Evolutionary conservation across 805 yeast species (phyloP), one percentile per base, ranked within the genome.

Genomic region (Nakazawaea siamensis): DNA sequence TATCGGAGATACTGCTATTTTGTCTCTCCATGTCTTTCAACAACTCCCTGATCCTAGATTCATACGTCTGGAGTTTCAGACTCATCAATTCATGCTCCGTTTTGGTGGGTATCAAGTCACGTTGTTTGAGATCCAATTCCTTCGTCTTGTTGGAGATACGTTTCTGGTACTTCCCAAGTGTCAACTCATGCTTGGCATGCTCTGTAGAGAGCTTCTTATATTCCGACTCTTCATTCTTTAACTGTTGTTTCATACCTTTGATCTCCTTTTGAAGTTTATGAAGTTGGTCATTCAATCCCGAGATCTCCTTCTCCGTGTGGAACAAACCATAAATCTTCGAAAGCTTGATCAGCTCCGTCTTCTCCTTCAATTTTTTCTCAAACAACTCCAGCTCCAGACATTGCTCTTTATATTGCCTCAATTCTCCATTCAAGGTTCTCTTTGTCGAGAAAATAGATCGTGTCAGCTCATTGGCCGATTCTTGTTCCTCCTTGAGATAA

Each of bases 351-450:
- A 72, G 46, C 8, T 65, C 55, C 9, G 61, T 55, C 44, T 69
- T 72, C 43, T 74, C 75, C 2, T 53, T 54, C 5, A 75, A 49
- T 47, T 73, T 76, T 23, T 58, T 52, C 43, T 78, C 80, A 52
- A 75, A 86, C 38, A 68, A 60, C 39, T 76, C 82, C 31, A 81
- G 80, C 51, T 86, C 92, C 4, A 62, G 62, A 45, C 80, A 66
- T 51, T 86, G 94, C 40, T 75, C 85, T 44, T 74, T 76, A 47
- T 85, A 85, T 46, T 79, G 88, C 51, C 71, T 80, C 32, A 83
- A 66, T 51, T 85, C 97, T 24, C 77, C 71, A 44, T 73, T 80
- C 28, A 78, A 64, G 25, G 78, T 70, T 52, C 88, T 72, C 55
- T 79, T 80, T 42, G 77, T 72, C 18, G 84, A 70, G 40, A 80